Percentiles rank a stretch among this genome's conserved stretches.
These are phyloP conservation scores for Corylus avellana DNA, from an alignment of 306 rosid genomes.

Conservation along the genomic window DNA sequence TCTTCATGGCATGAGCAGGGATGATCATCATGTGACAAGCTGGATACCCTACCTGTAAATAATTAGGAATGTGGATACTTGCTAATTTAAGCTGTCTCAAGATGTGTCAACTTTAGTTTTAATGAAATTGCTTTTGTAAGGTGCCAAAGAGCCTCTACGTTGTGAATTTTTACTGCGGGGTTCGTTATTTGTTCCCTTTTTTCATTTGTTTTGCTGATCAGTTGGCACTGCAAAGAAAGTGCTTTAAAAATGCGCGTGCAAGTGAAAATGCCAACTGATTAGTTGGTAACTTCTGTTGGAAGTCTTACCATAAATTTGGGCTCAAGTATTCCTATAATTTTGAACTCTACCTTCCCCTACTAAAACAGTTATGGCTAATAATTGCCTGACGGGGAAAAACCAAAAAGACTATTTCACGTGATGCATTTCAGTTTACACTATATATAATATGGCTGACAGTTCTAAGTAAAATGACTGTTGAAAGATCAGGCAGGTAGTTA, in stretches of 20 bases:
- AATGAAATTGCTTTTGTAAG: background rate
- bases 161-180: conserved; percentile 21
- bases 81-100: background rate
- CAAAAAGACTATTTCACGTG: background rate
- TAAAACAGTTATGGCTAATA: background rate
- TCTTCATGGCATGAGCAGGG: background rate
- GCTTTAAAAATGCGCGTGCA: background rate
- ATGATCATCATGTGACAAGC: conserved; percentile 4
- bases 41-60: background rate
- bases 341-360: background rate
- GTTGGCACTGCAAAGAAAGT: background rate
- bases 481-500: background rate
- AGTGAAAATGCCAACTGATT: conserved; percentile 14
- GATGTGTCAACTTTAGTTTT: background rate
- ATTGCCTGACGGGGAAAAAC: background rate
- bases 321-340: background rate
- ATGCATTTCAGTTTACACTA: background rate
- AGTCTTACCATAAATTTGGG: background rate
- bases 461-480: background rate
- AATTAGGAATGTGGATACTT: background rate
- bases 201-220: background rate
- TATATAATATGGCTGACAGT: background rate
- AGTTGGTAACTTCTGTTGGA: conserved; percentile 5
- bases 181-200: background rate
- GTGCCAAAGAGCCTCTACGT: background rate